A percentile compares a stretch with the other conserved stretches of the same genome.
phyloP scores from a whole-genome alignment of 148 eudicot genomes.

The Vaccinium vitisidaea region DNA sequence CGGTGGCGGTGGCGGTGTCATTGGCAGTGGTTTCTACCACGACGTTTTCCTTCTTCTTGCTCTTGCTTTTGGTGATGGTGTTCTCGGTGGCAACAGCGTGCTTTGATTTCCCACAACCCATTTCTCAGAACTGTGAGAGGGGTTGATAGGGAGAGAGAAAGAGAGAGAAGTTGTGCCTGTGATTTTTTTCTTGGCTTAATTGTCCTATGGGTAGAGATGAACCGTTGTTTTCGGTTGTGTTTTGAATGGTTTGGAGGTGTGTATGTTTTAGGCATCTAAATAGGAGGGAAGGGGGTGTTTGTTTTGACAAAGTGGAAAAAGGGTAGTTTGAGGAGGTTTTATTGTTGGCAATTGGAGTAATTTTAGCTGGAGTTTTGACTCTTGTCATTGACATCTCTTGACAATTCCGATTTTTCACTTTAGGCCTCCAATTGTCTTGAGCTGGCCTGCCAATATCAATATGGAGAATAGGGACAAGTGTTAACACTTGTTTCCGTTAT shows the following conservation, averaged over 20 bases:
- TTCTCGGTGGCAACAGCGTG: constrained; percentile 3
- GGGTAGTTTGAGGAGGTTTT: not conserved
- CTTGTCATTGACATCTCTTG: not conserved
- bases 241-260: constrained; percentile 2
- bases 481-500: too few relatives aligned
- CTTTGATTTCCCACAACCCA: constrained; percentile 63
- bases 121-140: constrained; percentile 11
- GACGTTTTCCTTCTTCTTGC: not conserved
- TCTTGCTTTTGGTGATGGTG: constrained; percentile 5
- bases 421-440: too few relatives aligned
- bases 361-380: not conserved
- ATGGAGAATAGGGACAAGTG: too few relatives aligned
- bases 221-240: not conserved
- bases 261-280: not conserved
- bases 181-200: not conserved
- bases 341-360: not conserved
- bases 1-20: not conserved
- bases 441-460: too few relatives aligned
- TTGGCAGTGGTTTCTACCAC: not conserved
- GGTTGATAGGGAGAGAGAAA: not conserved
- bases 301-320: not conserved
- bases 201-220: not conserved
- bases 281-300: not conserved
- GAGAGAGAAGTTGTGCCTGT: not conserved
- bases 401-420: too few relatives aligned